Evolutionary conservation across 345 rosid genomes (phyloP).

Genomic region (Populus ilicifolia): DNA sequence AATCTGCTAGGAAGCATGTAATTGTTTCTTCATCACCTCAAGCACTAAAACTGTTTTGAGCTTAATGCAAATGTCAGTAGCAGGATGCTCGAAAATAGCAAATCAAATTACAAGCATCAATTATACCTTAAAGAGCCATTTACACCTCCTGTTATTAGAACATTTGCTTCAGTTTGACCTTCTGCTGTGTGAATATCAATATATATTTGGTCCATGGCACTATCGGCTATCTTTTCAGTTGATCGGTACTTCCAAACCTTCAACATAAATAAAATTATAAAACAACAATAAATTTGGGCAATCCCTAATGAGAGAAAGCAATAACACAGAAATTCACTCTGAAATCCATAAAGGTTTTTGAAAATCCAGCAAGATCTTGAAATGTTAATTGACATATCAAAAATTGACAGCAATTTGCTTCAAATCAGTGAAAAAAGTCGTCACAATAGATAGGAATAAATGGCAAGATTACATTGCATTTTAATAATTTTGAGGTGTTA

Average conservation of each 20-base stretch:
- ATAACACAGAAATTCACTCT: not conserved
- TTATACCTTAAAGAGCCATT: conserved; percentile 61
- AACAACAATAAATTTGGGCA: not conserved
- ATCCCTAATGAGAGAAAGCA: not conserved
- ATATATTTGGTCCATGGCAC: conserved; percentile 45
- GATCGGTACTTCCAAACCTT: conserved; percentile 61
- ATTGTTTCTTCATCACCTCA: not conserved
- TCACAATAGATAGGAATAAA: too few species aligned
- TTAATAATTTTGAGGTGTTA: too few species aligned
- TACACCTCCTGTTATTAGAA: conserved; percentile 49
- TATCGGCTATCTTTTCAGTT: conserved; percentile 38
- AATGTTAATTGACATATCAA: not conserved
- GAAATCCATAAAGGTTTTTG: not conserved
- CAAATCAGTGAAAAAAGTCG: too few species aligned
- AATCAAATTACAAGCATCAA: conserved; percentile 7
- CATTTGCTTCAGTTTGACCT: conserved; percentile 45
- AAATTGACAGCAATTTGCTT: not conserved
- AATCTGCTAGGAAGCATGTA: not conserved
- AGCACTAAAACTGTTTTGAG: not conserved
- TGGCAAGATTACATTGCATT: too few species aligned
- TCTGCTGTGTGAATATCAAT: conserved; percentile 40
- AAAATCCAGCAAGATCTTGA: conserved; percentile 2
- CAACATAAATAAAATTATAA: not conserved
- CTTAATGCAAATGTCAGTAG: not conserved
- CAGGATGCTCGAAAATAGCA: conserved; percentile 10